Percentiles rank a stretch among this genome's conserved stretches.
Evolutionary conservation across 1,284 basidiomycete species (phyloP).

Genomic region (Cryptococcus maquisensis): DNA sequence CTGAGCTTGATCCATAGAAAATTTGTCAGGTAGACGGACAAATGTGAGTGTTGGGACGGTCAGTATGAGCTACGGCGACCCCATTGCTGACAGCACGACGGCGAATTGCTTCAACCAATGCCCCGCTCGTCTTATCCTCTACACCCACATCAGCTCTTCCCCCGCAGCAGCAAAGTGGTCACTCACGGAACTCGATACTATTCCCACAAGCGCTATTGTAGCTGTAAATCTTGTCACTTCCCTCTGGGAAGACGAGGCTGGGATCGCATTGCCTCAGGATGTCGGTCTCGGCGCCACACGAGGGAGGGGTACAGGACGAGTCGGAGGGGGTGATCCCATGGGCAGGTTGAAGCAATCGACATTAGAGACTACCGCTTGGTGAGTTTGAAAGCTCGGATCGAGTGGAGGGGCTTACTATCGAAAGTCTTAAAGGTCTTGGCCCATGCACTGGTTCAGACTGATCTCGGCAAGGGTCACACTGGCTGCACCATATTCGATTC

Average conservation of each 20-base stretch:
- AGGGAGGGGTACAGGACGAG: conserved; percentile 8
- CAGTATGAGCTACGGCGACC: not conserved
- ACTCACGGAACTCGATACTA: conserved; percentile 17
- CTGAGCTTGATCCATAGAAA: not conserved
- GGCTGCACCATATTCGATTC: conserved; percentile 7
- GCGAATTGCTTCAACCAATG: conserved; percentile 13
- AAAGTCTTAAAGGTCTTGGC: conserved; percentile 14
- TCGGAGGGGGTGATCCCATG: conserved; percentile 19
- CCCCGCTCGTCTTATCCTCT: conserved; percentile 2
- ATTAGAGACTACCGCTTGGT: conserved; percentile 19
- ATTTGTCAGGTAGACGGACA: conserved; percentile 9
- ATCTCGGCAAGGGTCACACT: conserved; percentile 27
- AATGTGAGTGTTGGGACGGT: conserved; percentile 19
- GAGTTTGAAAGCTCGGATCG: not conserved
- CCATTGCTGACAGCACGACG: conserved; percentile 14
- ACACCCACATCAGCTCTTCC: not conserved
- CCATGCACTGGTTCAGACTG: conserved; percentile 4
- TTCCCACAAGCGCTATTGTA: conserved; percentile 18
- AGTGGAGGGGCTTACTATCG: conserved; percentile 17
- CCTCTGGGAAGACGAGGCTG: conserved; percentile 18
- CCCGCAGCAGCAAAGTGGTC: not conserved
- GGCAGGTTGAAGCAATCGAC: conserved; percentile 28
- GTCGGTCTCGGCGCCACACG: conserved; percentile 22
- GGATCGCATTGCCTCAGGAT: conserved; percentile 24
- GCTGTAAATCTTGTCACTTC: conserved; percentile 18